A percentile compares a stretch with the other conserved stretches of the same genome.
Evolutionary conservation across 768 basidiomycete genomes (phyloP).

Genomic region (Suillus plorans): DNA sequence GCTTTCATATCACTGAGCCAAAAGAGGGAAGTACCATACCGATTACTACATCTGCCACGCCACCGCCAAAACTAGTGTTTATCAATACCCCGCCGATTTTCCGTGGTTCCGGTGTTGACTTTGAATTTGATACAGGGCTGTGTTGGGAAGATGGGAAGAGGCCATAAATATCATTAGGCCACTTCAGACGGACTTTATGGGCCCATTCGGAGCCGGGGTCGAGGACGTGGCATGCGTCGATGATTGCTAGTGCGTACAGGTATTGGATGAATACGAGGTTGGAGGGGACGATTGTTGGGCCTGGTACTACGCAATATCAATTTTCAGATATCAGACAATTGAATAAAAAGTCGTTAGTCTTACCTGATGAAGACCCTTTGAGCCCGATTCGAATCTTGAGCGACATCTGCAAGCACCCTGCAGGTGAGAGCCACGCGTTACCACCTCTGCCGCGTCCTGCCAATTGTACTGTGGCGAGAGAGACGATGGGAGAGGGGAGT

Average conservation of each 20-base stretch:
- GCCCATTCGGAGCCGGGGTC: slow-evolving; percentile 50
- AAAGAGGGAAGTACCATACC: slow-evolving; percentile 62
- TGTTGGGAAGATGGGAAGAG: slow-evolving; percentile 41
- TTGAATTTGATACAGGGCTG: slow-evolving; percentile 28
- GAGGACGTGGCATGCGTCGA: slow-evolving; percentile 68
- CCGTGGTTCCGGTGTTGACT: slow-evolving; percentile 36
- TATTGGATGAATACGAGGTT: slow-evolving; percentile 94
- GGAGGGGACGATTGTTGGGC: slow-evolving; percentile 30
- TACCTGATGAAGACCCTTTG: slow-evolving; percentile 13
- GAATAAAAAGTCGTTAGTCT: not conserved
- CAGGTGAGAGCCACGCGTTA: slow-evolving; percentile 91
- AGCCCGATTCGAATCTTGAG: slow-evolving; percentile 23
- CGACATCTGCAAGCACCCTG: slow-evolving; percentile 79
- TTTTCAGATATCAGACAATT: not conserved
- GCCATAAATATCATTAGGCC: slow-evolving; percentile 97
- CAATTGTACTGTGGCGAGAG: slow-evolving; percentile 84
- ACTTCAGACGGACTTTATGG: slow-evolving; percentile 75
- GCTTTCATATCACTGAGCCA: not conserved
- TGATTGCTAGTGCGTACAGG: slow-evolving; percentile 85
- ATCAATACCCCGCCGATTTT: slow-evolving; percentile 94
- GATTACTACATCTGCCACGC: slow-evolving; percentile 73
- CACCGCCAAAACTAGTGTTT: slow-evolving; percentile 78
- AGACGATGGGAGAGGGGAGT: slow-evolving; percentile 77
- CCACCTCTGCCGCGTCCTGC: slow-evolving; percentile 85
- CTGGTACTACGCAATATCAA: not conserved